Evolutionary conservation across 768 basidiomycete species (phyloP).

Genomic region (Terana coerulea): DNA sequence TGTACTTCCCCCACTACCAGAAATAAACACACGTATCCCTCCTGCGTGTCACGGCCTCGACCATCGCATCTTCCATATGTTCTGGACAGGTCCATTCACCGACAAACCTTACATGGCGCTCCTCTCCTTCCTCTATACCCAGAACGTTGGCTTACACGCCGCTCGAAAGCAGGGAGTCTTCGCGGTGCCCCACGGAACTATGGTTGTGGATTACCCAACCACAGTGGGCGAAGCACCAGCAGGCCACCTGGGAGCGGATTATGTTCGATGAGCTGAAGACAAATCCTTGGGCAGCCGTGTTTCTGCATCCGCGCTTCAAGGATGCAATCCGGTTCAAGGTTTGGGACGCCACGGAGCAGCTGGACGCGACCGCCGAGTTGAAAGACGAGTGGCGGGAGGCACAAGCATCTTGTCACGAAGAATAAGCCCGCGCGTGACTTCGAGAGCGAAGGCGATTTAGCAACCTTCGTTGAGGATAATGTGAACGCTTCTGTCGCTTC

Average conservation of each 20-base stretch:
- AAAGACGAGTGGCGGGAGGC: slow-evolving; percentile 79
- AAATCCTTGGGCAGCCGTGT: slow-evolving; percentile 93
- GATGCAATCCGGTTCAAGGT: slow-evolving; percentile 92
- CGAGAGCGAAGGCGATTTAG: not conserved
- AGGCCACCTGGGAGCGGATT: slow-evolving; percentile 59
- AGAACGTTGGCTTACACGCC: slow-evolving; percentile 85
- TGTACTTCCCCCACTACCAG: slow-evolving; percentile 42
- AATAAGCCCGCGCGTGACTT: not conserved
- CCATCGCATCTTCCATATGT: slow-evolving; percentile 95
- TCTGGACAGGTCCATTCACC: slow-evolving; percentile 98
- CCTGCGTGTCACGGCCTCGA: slow-evolving; percentile 81
- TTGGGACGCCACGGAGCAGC: slow-evolving; percentile 97
- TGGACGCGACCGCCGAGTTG: slow-evolving; percentile 87
- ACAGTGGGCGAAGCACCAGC: slow-evolving; percentile 86
- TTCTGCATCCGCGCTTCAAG: slow-evolving; percentile 88
- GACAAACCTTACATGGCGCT: slow-evolving; percentile 97
- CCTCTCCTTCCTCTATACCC: slow-evolving; percentile 95
- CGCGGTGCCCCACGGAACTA: slow-evolving; percentile 82
- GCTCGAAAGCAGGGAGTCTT: slow-evolving; percentile 26
- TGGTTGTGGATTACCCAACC: slow-evolving; percentile 94
- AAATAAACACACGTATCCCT: slow-evolving; percentile 50
- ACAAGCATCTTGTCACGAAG: slow-evolving; percentile 24
- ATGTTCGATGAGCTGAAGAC: slow-evolving; percentile 81
- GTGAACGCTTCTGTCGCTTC: too few species aligned
- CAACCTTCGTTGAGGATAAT: too few species aligned